Evolutionary conservation across 805 yeast genomes (phyloP).

Genomic region (Cyberlindnera amylophila): DNA sequence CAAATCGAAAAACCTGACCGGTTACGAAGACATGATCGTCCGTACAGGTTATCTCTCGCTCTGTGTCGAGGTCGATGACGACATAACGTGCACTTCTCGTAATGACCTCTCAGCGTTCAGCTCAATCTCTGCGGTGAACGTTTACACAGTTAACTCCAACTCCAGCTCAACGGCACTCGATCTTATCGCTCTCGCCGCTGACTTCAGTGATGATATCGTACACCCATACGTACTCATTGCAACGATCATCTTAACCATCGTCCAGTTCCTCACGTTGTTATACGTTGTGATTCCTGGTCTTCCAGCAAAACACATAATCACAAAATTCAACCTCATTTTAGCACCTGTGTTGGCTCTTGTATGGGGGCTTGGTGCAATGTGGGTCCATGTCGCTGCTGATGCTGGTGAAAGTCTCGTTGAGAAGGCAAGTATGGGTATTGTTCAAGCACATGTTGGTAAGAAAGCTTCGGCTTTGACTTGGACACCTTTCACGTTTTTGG

Average conservation of each 20-base stretch:
- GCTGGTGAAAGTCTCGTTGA: slow-evolving; percentile 42
- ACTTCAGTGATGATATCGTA: slow-evolving; percentile 42
- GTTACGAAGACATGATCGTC: slow-evolving; percentile 39
- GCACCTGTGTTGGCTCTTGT: slow-evolving; percentile 38
- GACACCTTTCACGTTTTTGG: slow-evolving; percentile 50
- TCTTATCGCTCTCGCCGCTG: slow-evolving; percentile 43
- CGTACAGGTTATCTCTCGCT: slow-evolving; percentile 54
- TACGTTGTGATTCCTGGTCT: slow-evolving; percentile 46
- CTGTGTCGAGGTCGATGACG: slow-evolving; percentile 41
- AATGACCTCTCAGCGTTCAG: slow-evolving; percentile 26
- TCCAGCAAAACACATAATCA: slow-evolving; percentile 36
- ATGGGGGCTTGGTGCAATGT: slow-evolving; percentile 67
- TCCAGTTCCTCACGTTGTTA: slow-evolving; percentile 38
- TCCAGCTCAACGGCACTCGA: slow-evolving; percentile 36
- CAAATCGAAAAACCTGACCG: slow-evolving; percentile 29
- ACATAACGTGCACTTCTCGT: slow-evolving; percentile 36
- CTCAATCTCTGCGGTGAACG: slow-evolving; percentile 31
- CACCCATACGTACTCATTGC: slow-evolving; percentile 54
- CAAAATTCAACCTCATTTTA: slow-evolving; percentile 29
- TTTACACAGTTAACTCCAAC: slow-evolving; percentile 31
- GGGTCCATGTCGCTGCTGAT: slow-evolving; percentile 54
- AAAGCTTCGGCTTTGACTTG: slow-evolving; percentile 59
- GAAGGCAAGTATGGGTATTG: slow-evolving; percentile 46
- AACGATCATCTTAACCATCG: slow-evolving; percentile 40
- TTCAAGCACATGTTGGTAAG: slow-evolving; percentile 41